A percentile compares a stretch with the other conserved stretches of the same genome.
Evolutionary conservation across 2,329 filamentous ascomycete genomes (phyloP).

Genomic region (Neofusicoccum sp.): DNA sequence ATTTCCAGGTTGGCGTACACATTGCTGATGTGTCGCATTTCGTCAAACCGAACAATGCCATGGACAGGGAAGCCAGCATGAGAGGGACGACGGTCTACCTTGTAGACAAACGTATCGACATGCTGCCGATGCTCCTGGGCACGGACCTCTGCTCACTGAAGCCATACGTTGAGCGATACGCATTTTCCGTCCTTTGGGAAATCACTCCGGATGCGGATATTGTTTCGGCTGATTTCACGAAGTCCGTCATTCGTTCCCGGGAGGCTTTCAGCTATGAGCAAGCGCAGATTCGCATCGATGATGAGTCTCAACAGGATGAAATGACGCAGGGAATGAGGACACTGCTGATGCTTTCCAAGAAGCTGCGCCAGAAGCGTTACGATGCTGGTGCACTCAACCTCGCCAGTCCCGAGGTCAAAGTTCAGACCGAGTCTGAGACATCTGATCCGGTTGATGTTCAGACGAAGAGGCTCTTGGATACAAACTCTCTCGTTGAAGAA

Average conservation of each 20-base stretch:
- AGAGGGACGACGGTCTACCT: conserved; percentile 96
- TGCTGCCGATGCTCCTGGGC: conserved; percentile 94
- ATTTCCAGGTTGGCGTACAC: conserved; percentile 94
- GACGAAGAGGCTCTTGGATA: conserved; percentile 89
- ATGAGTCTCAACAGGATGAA: conserved; percentile 80
- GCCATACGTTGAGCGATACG: conserved; percentile 83
- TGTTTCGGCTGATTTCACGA: conserved; percentile 83
- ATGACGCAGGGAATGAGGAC: conserved; percentile 86
- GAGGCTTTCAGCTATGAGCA: conserved; percentile 98
- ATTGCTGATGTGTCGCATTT: conserved; percentile 99
- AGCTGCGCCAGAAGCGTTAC: conserved; percentile 92
- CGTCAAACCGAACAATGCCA: conserved; percentile 92
- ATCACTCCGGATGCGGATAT: conserved; percentile 82
- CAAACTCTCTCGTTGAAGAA: conserved; percentile 96
- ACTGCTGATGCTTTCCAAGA: conserved; percentile 84
- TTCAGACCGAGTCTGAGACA: conserved; percentile 92
- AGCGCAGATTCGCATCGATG: conserved; percentile 91
- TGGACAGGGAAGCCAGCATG: conserved; percentile 93
- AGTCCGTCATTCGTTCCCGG: conserved; percentile 94
- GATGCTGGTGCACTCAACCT: conserved; percentile 92
- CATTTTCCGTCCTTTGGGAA: conserved; percentile 66
- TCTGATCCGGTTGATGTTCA: conserved; percentile 95
- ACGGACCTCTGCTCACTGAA: conserved; percentile 96
- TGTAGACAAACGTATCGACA: conserved; percentile 98
- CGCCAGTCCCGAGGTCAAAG: conserved; percentile 95